These are phyloP conservation scores for Pseudonitzschia delicatissima DNA, from an alignment of 108 stramenopile genomes.

Conservation along the genomic window DNA sequence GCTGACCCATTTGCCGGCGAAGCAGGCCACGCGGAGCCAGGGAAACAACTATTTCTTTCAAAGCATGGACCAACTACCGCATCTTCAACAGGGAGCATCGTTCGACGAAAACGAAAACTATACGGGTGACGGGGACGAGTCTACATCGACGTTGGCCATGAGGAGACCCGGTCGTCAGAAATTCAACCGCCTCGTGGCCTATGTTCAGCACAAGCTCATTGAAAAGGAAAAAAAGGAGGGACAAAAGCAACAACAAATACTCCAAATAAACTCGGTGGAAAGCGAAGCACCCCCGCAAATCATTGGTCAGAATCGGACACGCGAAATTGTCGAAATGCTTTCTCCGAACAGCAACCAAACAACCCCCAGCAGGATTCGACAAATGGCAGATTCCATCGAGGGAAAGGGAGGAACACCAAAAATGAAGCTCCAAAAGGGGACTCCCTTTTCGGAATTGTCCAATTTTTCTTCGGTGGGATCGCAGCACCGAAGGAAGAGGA, in stretches of 20 bases:
- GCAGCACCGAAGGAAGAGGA: neutral
- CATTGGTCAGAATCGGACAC: neutral
- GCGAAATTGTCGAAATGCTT: slow-evolving; percentile 1
- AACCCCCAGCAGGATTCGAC: neutral
- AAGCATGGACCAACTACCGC: neutral
- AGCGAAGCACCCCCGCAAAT: neutral
- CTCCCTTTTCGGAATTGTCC: neutral
- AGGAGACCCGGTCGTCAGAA: slow-evolving; percentile 16
- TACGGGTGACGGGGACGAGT: slow-evolving; percentile 7
- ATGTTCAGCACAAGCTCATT: slow-evolving; percentile 33
- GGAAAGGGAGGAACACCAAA: slow-evolving; percentile 3
- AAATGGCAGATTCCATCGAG: neutral
- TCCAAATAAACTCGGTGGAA: neutral
- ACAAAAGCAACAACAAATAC: neutral
- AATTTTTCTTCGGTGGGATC: neutral
- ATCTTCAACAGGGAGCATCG: neutral
- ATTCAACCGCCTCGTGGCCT: slow-evolving; percentile 26
- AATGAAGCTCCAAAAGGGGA: neutral
- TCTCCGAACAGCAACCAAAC: neutral
- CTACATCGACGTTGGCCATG: slow-evolving; percentile 14
- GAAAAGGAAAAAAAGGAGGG: slow-evolving; percentile 4
- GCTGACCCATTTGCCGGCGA: slow-evolving; percentile 63
- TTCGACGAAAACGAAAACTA: neutral
- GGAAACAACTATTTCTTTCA: slow-evolving; percentile 6
- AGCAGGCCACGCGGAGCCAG: slow-evolving; percentile 5